Base-by-base conservation (phyloP, 352 stramenopile genomes). In the Peronospora destructor region DNA sequence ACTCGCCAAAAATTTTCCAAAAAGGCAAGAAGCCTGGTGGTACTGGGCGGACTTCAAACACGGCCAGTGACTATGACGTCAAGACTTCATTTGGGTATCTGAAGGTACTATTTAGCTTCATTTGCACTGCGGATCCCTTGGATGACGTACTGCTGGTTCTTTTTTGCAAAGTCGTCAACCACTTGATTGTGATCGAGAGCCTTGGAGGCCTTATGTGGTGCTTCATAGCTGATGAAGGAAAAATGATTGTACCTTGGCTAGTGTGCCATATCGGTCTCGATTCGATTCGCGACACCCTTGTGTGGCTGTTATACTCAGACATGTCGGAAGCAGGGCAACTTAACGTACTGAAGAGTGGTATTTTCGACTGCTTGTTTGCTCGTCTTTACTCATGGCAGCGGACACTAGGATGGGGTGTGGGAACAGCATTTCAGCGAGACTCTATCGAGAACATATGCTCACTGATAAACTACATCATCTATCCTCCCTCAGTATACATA, bases 361-460 rank as follows among this genome's bases (percentile, higher is more conserved):
- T 91, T 42, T 84, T 93, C 29, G 79, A 85, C 17, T 82, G 70
- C 47, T 62, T 90, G 25, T 87, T 90, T 64, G 79, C 78, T 17
- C 67, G 83, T 3, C 48, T 93, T 9, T 89, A 79, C 45, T 77
- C 83, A 14, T 91, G 79, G 79, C 83, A 93, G 40, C 69, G 83
- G 10, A 93, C 79, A 36, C 61, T 91, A 21, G 82, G 77, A 36
- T 93, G 83, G 83, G 83, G 80, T 34, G 76, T 93, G 9, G 83
- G 83, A 13, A 90, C 83, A 13, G 52, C 73, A 3, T 93, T 90
- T 65, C 83, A 93, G 50, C 77, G 83, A 16, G 83, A 93, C 48
- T 90, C 83, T 14, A 73, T 93, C 49, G 83, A 93, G 49, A 93
- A 93, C 34, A 91, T 91, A 61, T 93, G 83, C 51, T 76, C 66